Base-by-base conservation (phyloP, 768 basidiomycete genomes). In the Candolleomyces eurysporus region DNA sequence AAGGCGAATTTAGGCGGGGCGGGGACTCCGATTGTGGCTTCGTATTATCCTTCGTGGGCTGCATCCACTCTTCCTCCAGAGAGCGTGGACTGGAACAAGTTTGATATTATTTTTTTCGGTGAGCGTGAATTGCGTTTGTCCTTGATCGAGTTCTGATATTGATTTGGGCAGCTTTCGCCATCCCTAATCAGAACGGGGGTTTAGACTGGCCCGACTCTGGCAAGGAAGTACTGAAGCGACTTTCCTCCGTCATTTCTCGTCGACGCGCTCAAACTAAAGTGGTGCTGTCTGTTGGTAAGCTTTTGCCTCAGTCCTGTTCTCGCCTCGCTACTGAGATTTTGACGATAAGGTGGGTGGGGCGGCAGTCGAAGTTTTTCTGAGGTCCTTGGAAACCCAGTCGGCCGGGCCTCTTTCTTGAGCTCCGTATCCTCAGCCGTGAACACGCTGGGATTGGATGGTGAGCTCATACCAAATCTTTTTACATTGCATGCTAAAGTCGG, bases 61-160 rank as follows among this genome's bases (percentile, higher is more conserved):
- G 77, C 73, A 0, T 71, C 70, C 21, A 71, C 68, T 13, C 72
- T 82, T 58, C 76, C 86, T 4, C 89, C 89, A 5, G 84, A 86
- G 71, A 69, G 68, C 3, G 71, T 91, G 49, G 82, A 90, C 68
- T 91, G 79, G 69, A 79, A 78, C 61, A 81, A 84, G 68, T 88
- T 88, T 65, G 86, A 90, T 70, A 79, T 88, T 58, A 73, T 90
- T 48, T 84, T 86, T 70, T 90, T 86, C 62, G 84, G 86, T 87
- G 50, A 22, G 70, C 26, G 4, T 26, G 26, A 26, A 26, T 26
- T 26, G 26, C 26, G 26, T 26, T 63, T 55, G 26, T 32, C 1
- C 9, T 7, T 39, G 14, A 40, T 48, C 43, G 36, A 46, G 48
- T 66, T 50, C 57, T 48, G 21, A 55, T 61, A 11, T 59, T 45